Conservation (phyloP, 768 basidiomycete species). For the Hygrocybe coccinea region DNA sequence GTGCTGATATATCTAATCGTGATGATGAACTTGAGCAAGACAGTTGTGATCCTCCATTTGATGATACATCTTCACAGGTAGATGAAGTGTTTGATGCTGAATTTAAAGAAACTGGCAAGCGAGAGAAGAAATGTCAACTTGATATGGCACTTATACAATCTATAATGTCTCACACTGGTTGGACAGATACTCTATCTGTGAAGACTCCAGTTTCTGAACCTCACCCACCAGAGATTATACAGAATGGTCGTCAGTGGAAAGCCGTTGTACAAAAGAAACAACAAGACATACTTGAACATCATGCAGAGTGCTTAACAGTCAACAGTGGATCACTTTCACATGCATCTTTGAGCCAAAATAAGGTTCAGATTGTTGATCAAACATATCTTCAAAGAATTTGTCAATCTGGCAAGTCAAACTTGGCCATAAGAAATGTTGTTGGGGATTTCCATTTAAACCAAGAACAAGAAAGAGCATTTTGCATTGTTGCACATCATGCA, state of each 20-base stretch:
- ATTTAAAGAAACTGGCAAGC: neutral
- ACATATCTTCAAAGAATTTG: conserved; percentile 8
- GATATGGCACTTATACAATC: conserved; percentile 1
- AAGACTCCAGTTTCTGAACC: neutral
- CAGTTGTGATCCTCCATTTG: no score
- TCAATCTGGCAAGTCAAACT: conserved; percentile 4
- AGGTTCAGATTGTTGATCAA: conserved; percentile 22
- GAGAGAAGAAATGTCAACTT: neutral
- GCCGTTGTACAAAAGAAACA: conserved; percentile 4
- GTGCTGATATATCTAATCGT: no score
- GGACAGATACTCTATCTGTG: neutral
- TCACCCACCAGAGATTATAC: neutral
- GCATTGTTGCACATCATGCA: conserved; percentile 28
- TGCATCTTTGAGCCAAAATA: neutral
- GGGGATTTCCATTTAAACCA: no score
- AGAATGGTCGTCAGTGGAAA: conserved; percentile 11
- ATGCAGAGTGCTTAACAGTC: neutral
- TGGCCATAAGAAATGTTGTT: conserved; percentile 18
- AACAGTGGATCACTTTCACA: neutral
- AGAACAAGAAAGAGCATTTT: conserved; percentile 31
- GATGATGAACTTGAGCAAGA: no score
- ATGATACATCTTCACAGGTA: neutral
- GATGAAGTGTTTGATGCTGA: neutral
- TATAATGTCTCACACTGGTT: conserved; percentile 1
- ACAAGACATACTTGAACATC: conserved; percentile 7